Base-by-base conservation (phyloP, 2,329 filamentous ascomycete genomes). In the Ceratocystiopsis sp. region DNA sequence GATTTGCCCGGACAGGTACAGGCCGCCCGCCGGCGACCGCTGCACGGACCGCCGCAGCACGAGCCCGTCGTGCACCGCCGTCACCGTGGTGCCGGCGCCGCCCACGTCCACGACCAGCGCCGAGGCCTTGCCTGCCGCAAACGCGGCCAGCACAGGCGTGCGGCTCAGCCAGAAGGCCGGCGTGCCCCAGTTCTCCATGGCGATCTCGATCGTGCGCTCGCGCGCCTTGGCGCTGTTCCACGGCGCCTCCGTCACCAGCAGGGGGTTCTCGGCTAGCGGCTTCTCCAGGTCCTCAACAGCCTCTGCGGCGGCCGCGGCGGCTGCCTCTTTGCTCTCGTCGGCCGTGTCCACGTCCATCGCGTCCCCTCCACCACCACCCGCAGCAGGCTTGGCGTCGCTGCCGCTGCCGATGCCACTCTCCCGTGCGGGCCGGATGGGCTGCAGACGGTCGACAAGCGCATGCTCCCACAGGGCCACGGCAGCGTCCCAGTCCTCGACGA, bases 401-500 rank as follows among this genome's bases (percentile, higher is more conserved):
- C 10, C n/a, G 15, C 21, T 25, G 4, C 4, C 19, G 15, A 6
- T 11, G 35, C 36, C 19, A n/a, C 29, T 29, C 17, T 44, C 35
- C 25, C 42, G 35, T 35, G 36, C 12, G 12, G 41, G 41, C 35
- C 76, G 78, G 43, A 78, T 69, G 45, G 84, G 84, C 42, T 91
- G 93, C 51, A 98, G 70, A 49, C 86, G 78, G 52, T 84, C 86
- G 46, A 87, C 83, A 49, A 98, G 82, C 54, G 86, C 78, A 61
- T 93, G 80, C 60, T 96, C 87, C 87, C 89, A 98, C 44, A 96
- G 65, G 59, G 80, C 80, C 47, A 83, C 73, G 25, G 87, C 89
- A 40, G 80, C 78, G 51, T 98, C 91, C 91, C 91, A 98, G 61
- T 98, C 87, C 60, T 95, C 84, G 40, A 98, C 91, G 41, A 87